phyloP scores from a whole-genome alignment of 805 yeast genomes.

The Kodamaea sagamina region DNA sequence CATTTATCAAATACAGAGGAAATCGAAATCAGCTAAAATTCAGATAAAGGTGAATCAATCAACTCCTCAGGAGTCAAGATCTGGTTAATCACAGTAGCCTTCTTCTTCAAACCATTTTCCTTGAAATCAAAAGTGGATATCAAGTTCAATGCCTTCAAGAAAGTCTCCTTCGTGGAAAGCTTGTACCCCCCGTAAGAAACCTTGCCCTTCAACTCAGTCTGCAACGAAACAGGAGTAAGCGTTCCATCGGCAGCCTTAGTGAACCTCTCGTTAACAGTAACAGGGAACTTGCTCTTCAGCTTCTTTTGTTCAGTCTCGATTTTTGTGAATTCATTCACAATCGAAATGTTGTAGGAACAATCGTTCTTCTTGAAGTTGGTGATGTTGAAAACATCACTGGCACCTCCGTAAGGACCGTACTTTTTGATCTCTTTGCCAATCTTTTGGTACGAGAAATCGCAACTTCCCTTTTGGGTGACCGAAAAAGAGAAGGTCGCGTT shows the following conservation, averaged over 20 bases:
- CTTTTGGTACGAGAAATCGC: not conserved
- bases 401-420: not conserved
- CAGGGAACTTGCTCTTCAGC: constrained; percentile 9
- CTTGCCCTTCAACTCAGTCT: constrained; percentile 8
- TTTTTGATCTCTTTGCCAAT: not conserved
- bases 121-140: constrained; percentile 14
- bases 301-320: not conserved
- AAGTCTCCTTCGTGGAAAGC: constrained; percentile 1
- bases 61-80: not conserved
- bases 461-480: constrained; percentile 11
- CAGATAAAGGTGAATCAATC: too few species aligned
- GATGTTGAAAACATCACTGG: not conserved
- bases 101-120: constrained; percentile 3
- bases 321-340: constrained; percentile 11
- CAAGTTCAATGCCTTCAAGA: constrained; percentile 14
- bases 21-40: too few species aligned
- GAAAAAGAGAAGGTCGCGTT: constrained; percentile 21
- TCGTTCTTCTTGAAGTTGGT: constrained; percentile 7
- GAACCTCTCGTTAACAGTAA: constrained; percentile 2
- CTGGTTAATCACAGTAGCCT: constrained; percentile 5
- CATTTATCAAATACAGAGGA: too few species aligned
- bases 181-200: constrained; percentile 1
- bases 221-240: constrained; percentile 1
- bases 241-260: constrained; percentile 3
- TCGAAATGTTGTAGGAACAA: constrained; percentile 9